Conservation (phyloP, 2,329 filamentous ascomycete genomes). For the Aspergillus unguis region DNA sequence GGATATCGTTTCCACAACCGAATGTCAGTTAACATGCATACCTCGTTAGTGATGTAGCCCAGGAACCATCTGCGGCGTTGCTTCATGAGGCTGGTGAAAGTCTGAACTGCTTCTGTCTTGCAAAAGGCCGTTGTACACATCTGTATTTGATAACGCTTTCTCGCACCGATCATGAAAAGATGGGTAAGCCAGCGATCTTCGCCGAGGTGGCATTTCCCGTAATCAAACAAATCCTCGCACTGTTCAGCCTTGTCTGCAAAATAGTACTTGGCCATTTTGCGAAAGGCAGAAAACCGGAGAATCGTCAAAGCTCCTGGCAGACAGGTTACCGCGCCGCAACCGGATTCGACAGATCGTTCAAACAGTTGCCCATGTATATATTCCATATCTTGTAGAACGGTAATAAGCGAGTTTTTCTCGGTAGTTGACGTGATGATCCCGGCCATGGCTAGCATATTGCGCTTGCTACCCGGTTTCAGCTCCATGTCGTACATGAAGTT, state of each 20-base stretch:
- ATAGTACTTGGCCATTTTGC: slow-evolving; percentile 96
- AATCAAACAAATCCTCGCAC: slow-evolving; percentile 94
- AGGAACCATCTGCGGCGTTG: slow-evolving; percentile 95
- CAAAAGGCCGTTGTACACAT: slow-evolving; percentile 98
- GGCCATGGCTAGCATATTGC: slow-evolving; percentile 95
- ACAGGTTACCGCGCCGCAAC: slow-evolving; percentile 90
- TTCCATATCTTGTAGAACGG: slow-evolving; percentile 94
- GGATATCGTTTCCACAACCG: slow-evolving; percentile 90
- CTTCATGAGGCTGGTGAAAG: slow-evolving; percentile 79
- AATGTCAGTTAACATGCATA: slow-evolving; percentile 94
- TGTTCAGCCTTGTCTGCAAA: slow-evolving; percentile 96
- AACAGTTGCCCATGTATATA: slow-evolving; percentile 97
- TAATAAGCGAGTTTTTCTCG: slow-evolving; percentile 81
- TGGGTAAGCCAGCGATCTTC: slow-evolving; percentile 97
- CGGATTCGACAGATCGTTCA: slow-evolving; percentile 91
- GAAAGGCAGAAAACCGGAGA: slow-evolving; percentile 91
- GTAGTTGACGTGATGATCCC: slow-evolving; percentile 96
- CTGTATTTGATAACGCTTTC: slow-evolving; percentile 90
- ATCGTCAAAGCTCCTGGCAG: slow-evolving; percentile 93
- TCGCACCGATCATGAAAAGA: slow-evolving; percentile 96
- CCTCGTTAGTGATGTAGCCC: slow-evolving; percentile 96
- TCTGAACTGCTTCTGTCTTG: slow-evolving; percentile 96
- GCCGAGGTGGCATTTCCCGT: slow-evolving; percentile 89
- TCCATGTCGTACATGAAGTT: slow-evolving; percentile 99
- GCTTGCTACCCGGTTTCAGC: slow-evolving; percentile 83